phyloP scores from a whole-genome alignment of 345 rosid species.

The Citrus medica region DNA sequence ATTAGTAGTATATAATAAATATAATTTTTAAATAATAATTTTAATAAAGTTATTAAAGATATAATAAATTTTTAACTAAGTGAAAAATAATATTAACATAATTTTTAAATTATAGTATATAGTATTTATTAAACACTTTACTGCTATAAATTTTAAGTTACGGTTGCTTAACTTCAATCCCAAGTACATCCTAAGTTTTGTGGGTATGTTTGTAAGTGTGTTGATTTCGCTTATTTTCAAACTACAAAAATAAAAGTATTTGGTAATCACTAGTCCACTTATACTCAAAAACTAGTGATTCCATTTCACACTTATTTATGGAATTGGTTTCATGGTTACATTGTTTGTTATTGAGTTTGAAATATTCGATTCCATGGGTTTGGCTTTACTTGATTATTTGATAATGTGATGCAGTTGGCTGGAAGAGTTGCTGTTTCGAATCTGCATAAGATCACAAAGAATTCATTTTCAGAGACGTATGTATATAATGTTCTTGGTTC shows the following conservation, averaged over 20 bases:
- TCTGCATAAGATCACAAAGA: constrained; percentile 87
- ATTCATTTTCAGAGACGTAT: constrained; percentile 92
- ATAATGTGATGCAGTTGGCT: constrained; percentile 56
- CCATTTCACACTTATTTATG: too few species aligned
- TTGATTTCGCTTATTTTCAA: neutral
- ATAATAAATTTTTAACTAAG: too few species aligned
- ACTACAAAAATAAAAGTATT: too few species aligned
- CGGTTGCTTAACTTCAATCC: rapidly evolving
- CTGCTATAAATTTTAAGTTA: rapidly evolving
- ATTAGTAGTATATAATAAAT: too few species aligned
- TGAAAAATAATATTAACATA: rapidly evolving
- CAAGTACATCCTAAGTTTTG: rapidly evolving
- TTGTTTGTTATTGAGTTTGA: neutral
- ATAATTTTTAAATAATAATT: too few species aligned
- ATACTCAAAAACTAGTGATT: neutral
- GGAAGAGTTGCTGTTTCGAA: constrained; percentile 91
- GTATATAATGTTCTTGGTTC: constrained; percentile 17
- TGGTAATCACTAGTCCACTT: neutral
- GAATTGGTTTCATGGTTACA: neutral
- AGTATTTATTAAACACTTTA: rapidly evolving
- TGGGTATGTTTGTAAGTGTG: neutral
- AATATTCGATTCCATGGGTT: neutral
- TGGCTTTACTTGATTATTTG: neutral
- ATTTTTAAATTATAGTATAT: too few species aligned
- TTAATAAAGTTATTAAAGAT: too few species aligned